A percentile compares a stretch with the other conserved stretches of the same genome.
Conservation (phyloP, 1,284 basidiomycete genomes). For the Phylloporus sp. region DNA sequence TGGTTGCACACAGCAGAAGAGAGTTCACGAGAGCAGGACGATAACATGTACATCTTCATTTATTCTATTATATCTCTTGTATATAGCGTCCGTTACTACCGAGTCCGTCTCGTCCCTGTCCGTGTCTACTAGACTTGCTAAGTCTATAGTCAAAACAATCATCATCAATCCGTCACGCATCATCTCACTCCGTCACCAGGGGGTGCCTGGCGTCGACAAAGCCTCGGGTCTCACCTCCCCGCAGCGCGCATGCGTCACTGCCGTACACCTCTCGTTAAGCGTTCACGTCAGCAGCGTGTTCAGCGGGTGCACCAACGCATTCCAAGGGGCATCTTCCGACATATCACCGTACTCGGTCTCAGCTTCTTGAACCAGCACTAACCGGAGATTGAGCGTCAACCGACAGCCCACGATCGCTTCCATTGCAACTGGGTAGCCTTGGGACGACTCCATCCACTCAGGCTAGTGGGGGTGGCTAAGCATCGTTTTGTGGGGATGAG, state of each 20-base stretch:
- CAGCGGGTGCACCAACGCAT: slow-evolving; percentile 9
- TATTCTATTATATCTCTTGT: not conserved
- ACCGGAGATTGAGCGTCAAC: slow-evolving; percentile 12
- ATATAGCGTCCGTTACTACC: not conserved
- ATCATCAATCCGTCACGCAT: not conserved
- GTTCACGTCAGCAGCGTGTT: slow-evolving; percentile 5
- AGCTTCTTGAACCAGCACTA: slow-evolving; percentile 5
- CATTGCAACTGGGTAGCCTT: slow-evolving; percentile 12
- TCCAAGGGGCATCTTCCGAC: slow-evolving; percentile 11
- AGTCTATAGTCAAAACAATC: not conserved
- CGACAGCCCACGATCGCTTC: slow-evolving; percentile 16
- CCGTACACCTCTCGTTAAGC: not conserved
- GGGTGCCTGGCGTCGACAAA: not conserved
- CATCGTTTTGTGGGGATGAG: not conserved
- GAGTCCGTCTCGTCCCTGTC: slow-evolving; percentile 1
- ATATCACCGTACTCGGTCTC: slow-evolving; percentile 10
- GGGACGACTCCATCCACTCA: slow-evolving; percentile 7
- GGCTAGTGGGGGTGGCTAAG: not conserved
- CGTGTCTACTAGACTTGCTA: not conserved
- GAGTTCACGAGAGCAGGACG: not conserved
- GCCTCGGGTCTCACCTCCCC: not conserved
- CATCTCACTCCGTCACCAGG: not conserved
- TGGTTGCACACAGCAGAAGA: no score
- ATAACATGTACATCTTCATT: not conserved
- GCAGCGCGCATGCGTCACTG: slow-evolving; percentile 1